Evolutionary conservation across 805 yeast species (phyloP).

Genomic region (Starmerella tilneyi): DNA sequence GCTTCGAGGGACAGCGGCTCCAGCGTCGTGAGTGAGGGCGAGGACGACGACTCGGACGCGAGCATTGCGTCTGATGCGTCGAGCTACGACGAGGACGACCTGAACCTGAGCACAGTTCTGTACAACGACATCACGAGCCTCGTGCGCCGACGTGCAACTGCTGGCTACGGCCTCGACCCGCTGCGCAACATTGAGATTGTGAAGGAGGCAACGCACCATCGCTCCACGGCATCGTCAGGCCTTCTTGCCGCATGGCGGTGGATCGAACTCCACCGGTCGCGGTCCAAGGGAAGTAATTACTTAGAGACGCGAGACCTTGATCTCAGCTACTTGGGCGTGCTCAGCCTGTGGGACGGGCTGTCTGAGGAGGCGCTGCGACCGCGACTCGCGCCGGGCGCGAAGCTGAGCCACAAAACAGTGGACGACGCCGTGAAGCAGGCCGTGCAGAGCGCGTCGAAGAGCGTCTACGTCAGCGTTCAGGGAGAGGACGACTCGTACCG

Average conservation of each 20-base stretch:
- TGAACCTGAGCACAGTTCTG: constrained; percentile 34
- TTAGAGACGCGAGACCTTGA: constrained; percentile 53
- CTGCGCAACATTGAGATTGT: constrained; percentile 48
- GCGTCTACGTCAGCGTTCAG: constrained; percentile 28
- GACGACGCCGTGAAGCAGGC: constrained; percentile 45
- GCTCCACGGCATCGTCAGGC: constrained; percentile 39
- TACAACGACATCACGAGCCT: constrained; percentile 63
- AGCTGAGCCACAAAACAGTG: constrained; percentile 36
- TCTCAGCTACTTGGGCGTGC: constrained; percentile 77
- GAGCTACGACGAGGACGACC: constrained; percentile 20
- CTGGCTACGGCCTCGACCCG: constrained; percentile 65
- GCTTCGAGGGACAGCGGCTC: background rate
- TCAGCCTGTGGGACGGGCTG: constrained; percentile 68
- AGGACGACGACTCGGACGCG: constrained; percentile 1
- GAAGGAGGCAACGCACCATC: constrained; percentile 1
- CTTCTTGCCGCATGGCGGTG: constrained; percentile 84
- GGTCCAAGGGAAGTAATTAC: constrained; percentile 48
- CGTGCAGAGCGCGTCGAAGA: constrained; percentile 36
- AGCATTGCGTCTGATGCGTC: constrained; percentile 12
- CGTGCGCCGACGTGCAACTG: constrained; percentile 58
- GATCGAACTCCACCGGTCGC: constrained; percentile 61
- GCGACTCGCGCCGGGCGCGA: constrained; percentile 21
- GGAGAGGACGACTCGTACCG: constrained; percentile 54
- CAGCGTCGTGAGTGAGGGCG: background rate
- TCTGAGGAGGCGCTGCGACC: constrained; percentile 30